Percentiles rank a stretch among this genome's conserved stretches.
Conservation (phyloP, 768 basidiomycete species). For the Suillus americanus region DNA sequence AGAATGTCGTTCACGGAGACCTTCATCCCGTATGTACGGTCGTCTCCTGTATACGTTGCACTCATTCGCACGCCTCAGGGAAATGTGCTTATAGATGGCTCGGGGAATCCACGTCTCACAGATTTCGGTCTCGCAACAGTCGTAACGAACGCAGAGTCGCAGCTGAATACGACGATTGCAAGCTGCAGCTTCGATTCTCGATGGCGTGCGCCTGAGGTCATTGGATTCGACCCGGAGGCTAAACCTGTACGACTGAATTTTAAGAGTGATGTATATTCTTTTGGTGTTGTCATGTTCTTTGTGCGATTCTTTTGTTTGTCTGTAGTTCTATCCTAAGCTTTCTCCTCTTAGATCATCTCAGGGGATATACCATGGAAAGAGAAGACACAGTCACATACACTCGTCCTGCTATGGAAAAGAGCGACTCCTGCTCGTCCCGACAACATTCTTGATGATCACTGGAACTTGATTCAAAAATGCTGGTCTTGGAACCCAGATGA, state of each 20-base stretch:
- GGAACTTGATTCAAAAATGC: background rate
- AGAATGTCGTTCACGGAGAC: slow-evolving; percentile 17
- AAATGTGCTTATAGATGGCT: slow-evolving; percentile 15
- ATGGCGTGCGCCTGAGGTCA: slow-evolving; percentile 39
- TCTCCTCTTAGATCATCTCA: background rate
- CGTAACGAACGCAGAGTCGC: slow-evolving; percentile 29
- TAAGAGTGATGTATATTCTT: slow-evolving; percentile 41
- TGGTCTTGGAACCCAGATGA: background rate
- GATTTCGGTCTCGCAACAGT: slow-evolving; percentile 48
- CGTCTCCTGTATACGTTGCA: background rate
- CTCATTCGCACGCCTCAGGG: slow-evolving; percentile 5
- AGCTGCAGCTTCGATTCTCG: slow-evolving; percentile 37
- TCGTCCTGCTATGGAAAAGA: background rate
- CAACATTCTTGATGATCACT: background rate
- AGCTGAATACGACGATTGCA: slow-evolving; percentile 22
- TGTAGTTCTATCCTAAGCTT: background rate
- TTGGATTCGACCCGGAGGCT: slow-evolving; percentile 22
- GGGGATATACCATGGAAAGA: background rate
- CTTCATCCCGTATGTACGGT: slow-evolving; percentile 10
- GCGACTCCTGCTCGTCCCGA: background rate
- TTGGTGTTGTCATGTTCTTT: slow-evolving; percentile 25
- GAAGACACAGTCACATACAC: background rate
- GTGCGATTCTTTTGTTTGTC: background rate
- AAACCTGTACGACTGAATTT: background rate
- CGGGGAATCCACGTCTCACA: slow-evolving; percentile 35